Evolutionary conservation across 768 basidiomycete species (phyloP).

Genomic region (Suillus brevipes): DNA sequence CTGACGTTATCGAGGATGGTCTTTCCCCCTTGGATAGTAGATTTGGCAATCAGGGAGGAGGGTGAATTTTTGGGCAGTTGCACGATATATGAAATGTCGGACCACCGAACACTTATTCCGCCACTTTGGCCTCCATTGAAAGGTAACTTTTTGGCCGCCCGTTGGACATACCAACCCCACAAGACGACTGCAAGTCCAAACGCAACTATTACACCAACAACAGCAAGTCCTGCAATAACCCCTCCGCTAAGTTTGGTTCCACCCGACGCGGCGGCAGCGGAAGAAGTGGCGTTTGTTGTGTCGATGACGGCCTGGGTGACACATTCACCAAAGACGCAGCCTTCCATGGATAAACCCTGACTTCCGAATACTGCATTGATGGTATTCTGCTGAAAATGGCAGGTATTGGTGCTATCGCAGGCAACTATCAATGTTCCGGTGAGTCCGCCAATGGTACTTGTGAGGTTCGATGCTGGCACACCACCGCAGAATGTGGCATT

Average conservation of each 20-base stretch:
- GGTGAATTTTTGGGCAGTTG: constrained; percentile 23
- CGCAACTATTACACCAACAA: constrained; percentile 68
- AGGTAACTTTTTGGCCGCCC: constrained; percentile 53
- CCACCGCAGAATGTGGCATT: constrained; percentile 78
- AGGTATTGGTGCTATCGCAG: constrained; percentile 63
- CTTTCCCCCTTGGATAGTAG: constrained; percentile 34
- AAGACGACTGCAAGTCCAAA: constrained; percentile 58
- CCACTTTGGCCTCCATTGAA: constrained; percentile 42
- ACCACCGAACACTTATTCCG: constrained; percentile 70
- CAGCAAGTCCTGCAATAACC: constrained; percentile 88
- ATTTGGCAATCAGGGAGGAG: not conserved
- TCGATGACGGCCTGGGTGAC: constrained; percentile 80
- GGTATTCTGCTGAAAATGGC: constrained; percentile 73
- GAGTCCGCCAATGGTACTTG: constrained; percentile 63
- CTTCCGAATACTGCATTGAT: constrained; percentile 73
- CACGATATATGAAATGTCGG: constrained; percentile 65
- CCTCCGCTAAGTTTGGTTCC: constrained; percentile 65
- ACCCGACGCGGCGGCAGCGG: constrained; percentile 26
- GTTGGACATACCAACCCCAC: constrained; percentile 62
- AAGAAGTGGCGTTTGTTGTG: constrained; percentile 39
- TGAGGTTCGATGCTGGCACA: constrained; percentile 46
- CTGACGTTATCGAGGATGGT: constrained; percentile 70
- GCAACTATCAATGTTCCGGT: constrained; percentile 64
- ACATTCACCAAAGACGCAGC: constrained; percentile 88
- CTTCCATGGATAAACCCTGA: constrained; percentile 66